phyloP scores from a whole-genome alignment of 352 stramenopile genomes.

The Phytopythium ostracodes region DNA sequence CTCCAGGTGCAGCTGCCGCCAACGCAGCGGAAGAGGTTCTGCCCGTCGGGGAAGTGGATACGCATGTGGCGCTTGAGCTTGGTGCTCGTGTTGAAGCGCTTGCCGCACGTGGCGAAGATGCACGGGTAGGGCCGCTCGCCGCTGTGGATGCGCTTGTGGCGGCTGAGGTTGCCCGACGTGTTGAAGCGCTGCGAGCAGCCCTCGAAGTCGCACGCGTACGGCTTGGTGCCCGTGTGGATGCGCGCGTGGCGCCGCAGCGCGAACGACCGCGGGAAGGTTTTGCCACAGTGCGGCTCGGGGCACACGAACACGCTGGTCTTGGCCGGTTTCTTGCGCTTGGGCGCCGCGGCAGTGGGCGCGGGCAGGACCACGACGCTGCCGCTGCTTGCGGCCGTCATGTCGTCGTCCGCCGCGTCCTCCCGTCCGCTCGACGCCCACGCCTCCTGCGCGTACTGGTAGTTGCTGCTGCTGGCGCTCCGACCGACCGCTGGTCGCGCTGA shows the following conservation, averaged over 20 bases:
- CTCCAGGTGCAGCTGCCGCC: conserved; percentile 47
- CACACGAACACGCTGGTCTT: conserved; percentile 71
- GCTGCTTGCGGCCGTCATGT: neutral
- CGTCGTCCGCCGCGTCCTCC: neutral
- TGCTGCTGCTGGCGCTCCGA: neutral
- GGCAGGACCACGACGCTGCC: conserved; percentile 14
- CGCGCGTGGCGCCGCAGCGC: conserved; percentile 78
- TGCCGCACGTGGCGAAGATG: conserved; percentile 70
- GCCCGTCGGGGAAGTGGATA: conserved; percentile 78
- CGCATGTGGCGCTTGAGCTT: conserved; percentile 88
- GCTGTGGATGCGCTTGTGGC: conserved; percentile 86
- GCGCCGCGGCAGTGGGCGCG: neutral
- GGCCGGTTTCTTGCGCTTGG: conserved; percentile 31
- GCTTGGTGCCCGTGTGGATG: conserved; percentile 82
- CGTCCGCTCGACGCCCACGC: neutral
- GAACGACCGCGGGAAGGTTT: conserved; percentile 82
- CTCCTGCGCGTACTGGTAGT: conserved; percentile 4
- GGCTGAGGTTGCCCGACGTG: conserved; percentile 84
- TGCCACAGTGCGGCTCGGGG: conserved; percentile 73
- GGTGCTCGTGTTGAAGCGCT: conserved; percentile 87
- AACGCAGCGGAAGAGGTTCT: conserved; percentile 73
- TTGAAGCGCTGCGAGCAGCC: conserved; percentile 80
- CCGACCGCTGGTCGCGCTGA: neutral
- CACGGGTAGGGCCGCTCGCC: conserved; percentile 81
- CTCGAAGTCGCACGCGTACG: conserved; percentile 75